Evolutionary conservation across 306 rosid genomes (phyloP).

Genomic region (Castanea sativa): DNA sequence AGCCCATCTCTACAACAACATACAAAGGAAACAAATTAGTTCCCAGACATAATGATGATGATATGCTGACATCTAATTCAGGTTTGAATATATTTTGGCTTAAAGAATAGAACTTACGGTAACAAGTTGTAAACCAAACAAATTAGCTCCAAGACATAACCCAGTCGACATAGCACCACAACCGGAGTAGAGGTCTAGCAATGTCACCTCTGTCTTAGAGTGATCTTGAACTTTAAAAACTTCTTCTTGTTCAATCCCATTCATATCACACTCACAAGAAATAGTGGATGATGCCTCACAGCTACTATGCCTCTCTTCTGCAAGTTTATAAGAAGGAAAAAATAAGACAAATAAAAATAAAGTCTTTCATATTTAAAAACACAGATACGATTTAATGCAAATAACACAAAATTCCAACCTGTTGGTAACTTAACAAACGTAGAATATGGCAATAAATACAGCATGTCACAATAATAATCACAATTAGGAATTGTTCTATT

Average conservation of each 20-base stretch:
- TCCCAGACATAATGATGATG: background rate
- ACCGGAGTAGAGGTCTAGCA: conserved; percentile 75
- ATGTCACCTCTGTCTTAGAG: conserved; percentile 34
- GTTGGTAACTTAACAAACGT: conserved; percentile 53
- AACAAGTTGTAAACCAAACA: conserved; percentile 58
- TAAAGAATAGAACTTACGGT: conserved; percentile 46
- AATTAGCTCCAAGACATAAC: conserved; percentile 63
- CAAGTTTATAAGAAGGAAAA: background rate
- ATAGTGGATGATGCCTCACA: conserved; percentile 69
- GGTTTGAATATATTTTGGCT: background rate
- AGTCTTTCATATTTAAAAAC: background rate
- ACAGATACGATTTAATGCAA: background rate
- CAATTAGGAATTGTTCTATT: conserved; percentile 37
- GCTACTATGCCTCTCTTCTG: conserved; percentile 34
- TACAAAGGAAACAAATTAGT: background rate
- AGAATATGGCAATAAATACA: conserved; percentile 54
- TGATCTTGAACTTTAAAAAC: conserved; percentile 2
- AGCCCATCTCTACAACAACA: conserved; percentile 67
- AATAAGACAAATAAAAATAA: conserved; percentile 2
- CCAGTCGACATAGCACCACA: conserved; percentile 98
- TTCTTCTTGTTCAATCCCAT: conserved; percentile 21
- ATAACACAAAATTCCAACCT: conserved; percentile 24
- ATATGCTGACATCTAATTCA: background rate
- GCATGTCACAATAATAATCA: conserved; percentile 54
- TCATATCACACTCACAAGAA: conserved; percentile 50